These are phyloP conservation scores for Bipolaris cookei DNA, from an alignment of 2,329 filamentous ascomycete genomes.

Conservation along the genomic window DNA sequence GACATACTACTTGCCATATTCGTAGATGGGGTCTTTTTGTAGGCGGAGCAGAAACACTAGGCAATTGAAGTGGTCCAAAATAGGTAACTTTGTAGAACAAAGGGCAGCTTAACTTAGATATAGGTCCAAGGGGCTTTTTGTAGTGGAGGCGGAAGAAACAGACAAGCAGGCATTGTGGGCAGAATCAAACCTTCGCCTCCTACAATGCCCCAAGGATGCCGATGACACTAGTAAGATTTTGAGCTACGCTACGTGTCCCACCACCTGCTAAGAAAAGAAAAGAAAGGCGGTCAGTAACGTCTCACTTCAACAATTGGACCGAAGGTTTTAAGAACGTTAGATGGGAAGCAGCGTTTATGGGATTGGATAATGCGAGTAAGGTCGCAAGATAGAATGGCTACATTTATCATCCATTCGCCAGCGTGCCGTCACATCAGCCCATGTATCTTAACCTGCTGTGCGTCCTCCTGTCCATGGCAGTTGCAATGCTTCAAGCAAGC, in stretches of 20 bases:
- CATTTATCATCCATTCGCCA: neutral
- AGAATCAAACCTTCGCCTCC: neutral
- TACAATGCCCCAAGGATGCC: neutral
- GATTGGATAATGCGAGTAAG: neutral
- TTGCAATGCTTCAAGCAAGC: neutral
- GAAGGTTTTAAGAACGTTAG: neutral
- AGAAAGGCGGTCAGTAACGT: neutral
- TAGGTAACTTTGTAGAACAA: neutral
- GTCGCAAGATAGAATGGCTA: neutral
- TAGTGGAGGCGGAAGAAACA: constrained; percentile 1
- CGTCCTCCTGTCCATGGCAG: neutral
- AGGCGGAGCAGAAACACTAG: neutral
- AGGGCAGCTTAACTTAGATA: neutral
- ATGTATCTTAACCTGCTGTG: neutral
- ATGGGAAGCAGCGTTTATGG: neutral
- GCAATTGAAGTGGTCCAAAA: neutral
- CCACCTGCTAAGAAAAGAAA: neutral
- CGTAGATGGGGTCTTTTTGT: neutral
- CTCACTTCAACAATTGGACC: neutral
- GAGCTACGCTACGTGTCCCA: neutral
- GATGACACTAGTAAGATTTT: neutral
- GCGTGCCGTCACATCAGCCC: neutral
- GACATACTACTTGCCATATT: constrained; percentile 1
- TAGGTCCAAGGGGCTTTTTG: neutral
- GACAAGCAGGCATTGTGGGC: neutral